Base-by-base conservation (phyloP, 768 basidiomycete genomes). In the Sutorius australiensis region DNA sequence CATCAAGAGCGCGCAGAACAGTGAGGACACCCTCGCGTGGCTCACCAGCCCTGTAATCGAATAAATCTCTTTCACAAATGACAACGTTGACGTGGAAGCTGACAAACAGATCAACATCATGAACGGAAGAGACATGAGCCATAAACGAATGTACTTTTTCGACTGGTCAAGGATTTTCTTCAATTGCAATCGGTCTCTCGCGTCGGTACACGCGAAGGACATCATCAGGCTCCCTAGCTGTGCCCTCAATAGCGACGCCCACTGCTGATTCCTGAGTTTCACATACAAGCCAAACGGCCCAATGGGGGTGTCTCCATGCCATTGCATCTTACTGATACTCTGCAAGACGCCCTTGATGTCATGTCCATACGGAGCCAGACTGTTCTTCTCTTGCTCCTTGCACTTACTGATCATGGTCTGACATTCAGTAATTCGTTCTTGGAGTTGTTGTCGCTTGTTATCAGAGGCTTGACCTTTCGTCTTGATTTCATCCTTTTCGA, bases 281-380 rank as follows among this genome's bases (percentile, higher is more conserved):
- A 98, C 86, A 64, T 82, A 78, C 45, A 79, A 56, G 0, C 95
- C 95, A 24, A 98, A 73, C 0, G 95, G 95, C 0, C 91, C 91
- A 32, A 90, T 67, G 0, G 89, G 89, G 17, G 62, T 63, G 42
- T 83, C 77, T 3, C 90, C 90, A 27, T 72, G 55, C 92, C 91
- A 92, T 6, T 51, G 71, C 65, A 70, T 72, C 28, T 60, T 62
- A 40, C 69, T 65, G 49, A 94, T 83, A 37, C 68, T 72, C 10
- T 75, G 74, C 40, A 89, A 61, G 8, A 92, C 76, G 0, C 60
- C 60, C 54, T 82, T 79, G 64, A 90, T 83, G 42, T 83, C 75
- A 31, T 63, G 67, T 3, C 89, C 89, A 57, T 83, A 91, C 2
- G 82, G 76, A 10, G 80, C 74, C 14, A 85, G 75, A 38, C 72